phyloP scores from a whole-genome alignment of 805 yeast genomes.

The Metschnikowia baotianmanensis region DNA sequence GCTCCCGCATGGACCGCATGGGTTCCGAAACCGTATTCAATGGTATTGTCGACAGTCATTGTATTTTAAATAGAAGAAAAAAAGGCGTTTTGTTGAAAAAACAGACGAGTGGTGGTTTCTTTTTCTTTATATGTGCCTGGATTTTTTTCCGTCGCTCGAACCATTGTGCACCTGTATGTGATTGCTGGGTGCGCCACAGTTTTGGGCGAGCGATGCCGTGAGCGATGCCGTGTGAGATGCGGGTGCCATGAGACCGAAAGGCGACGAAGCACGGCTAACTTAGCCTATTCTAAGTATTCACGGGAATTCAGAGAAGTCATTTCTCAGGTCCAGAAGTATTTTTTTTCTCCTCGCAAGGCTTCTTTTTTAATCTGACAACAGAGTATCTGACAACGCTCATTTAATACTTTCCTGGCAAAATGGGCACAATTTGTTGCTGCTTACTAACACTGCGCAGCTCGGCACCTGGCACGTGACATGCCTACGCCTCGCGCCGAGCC shows the following conservation, averaged over 20 bases:
- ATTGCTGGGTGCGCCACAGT: conserved; percentile 5
- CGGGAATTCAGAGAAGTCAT: no score
- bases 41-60: conserved; percentile 40
- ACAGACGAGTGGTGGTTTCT: conserved; percentile 1
- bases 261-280: neutral
- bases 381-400: no score
- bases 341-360: no score
- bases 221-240: conserved; percentile 8
- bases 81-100: conserved; percentile 1
- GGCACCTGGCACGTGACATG: no score
- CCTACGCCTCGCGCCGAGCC: no score
- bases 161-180: conserved; percentile 6
- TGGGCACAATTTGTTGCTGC: no score
- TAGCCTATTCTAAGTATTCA: no score
- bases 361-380: no score
- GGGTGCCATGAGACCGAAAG: neutral
- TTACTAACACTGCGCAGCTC: no score
- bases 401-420: no score
- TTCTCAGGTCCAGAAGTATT: no score
- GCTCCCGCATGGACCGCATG: conserved; percentile 85
- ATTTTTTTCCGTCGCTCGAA: neutral
- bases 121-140: neutral
- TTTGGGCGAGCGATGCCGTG: neutral
- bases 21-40: conserved; percentile 62
- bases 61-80: conserved; percentile 4